Base-by-base conservation (phyloP, 2,329 filamentous ascomycete genomes). In the Monilinia fructicola region DNA sequence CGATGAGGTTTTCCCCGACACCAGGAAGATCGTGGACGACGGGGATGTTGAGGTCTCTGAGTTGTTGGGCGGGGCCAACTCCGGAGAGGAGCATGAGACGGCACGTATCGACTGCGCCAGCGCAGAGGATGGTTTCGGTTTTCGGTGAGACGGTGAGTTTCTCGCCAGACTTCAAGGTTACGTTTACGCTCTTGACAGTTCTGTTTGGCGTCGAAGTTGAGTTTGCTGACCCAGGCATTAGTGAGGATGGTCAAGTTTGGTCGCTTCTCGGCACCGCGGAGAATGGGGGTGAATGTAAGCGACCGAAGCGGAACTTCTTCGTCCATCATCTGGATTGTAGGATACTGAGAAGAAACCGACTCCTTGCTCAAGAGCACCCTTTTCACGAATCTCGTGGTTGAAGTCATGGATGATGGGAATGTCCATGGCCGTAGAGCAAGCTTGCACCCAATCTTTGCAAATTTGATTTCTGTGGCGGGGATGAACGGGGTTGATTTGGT, bases 281-380 rank as follows among this genome's bases (percentile, higher is more conserved):
- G 85, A 74, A 96, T 93, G 46, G 93, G 93, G 93, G 79, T 97
- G 93, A 75, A 97, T 93, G 80, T 97, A 97, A 23, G 93, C 93
- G 28, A 96, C 92, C 67, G 90, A 93, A 68, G 93, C 92, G 76
- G 90, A 93, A 81, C 90, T 94, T 70, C 93, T 87, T 73, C 87
- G 86, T 75, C 92, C 91, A 74, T 92, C 89, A 74, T 96, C 92
- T 3, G 93, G 93, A 81, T 96, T 96, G 81, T 96, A 96, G 48
- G 91, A 89, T 72, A 96, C 88, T 71, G 90, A 93, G 83, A 96
- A 94, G 84, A 96, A 97, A 66, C 93, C 93, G 38, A 95, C 90
- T 59, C 90, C 90, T 74, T 90, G 83, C 71, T 87, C 88, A 71
- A 96, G 80, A 54, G 87, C 83, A 66, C 93, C 93, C 61, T 84